Conservation (phyloP, 2,329 filamentous ascomycete genomes). For the Apiospora kogelbergensis region DNA sequence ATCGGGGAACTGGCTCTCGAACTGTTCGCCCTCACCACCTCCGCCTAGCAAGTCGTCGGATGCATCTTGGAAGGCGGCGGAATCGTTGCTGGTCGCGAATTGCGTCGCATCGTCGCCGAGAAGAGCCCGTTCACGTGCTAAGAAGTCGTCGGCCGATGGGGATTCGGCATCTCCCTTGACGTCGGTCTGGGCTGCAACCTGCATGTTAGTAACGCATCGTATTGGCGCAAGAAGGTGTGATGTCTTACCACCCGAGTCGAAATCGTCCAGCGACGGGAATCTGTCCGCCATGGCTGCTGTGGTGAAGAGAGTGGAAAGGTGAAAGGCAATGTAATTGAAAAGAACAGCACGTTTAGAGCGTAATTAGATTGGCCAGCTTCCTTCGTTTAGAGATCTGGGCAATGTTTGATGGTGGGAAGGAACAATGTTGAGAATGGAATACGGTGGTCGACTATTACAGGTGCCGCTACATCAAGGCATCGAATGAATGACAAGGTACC, state of each 20-base stretch:
- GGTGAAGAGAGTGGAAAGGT: slow-evolving; percentile 10
- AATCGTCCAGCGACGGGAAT: slow-evolving; percentile 78
- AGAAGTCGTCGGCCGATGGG: slow-evolving; percentile 76
- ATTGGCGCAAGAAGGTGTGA: not conserved
- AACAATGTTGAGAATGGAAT: not conserved
- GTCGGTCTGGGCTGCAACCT: slow-evolving; percentile 63
- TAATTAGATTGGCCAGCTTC: not conserved
- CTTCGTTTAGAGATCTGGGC: not conserved
- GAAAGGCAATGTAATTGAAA: not conserved
- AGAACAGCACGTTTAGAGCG: not conserved
- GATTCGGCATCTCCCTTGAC: slow-evolving; percentile 54
- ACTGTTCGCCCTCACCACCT: slow-evolving; percentile 55
- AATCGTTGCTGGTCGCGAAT: slow-evolving; percentile 78
- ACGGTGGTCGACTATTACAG: not conserved
- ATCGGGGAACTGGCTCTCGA: slow-evolving; percentile 90
- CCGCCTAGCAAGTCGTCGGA: slow-evolving; percentile 71
- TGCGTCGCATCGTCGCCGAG: slow-evolving; percentile 92
- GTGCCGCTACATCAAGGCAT: not conserved
- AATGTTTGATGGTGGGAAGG: not conserved
- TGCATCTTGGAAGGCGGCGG: slow-evolving; percentile 62
- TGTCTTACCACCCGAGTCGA: slow-evolving; percentile 62
- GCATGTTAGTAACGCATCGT: not conserved
- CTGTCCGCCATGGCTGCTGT: slow-evolving; percentile 66
- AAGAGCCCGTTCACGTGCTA: slow-evolving; percentile 84
- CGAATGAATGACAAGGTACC: slow-evolving; percentile 3